phyloP scores from a whole-genome alignment of 2,329 filamentous ascomycete genomes.

The Penicillium crustosum region DNA sequence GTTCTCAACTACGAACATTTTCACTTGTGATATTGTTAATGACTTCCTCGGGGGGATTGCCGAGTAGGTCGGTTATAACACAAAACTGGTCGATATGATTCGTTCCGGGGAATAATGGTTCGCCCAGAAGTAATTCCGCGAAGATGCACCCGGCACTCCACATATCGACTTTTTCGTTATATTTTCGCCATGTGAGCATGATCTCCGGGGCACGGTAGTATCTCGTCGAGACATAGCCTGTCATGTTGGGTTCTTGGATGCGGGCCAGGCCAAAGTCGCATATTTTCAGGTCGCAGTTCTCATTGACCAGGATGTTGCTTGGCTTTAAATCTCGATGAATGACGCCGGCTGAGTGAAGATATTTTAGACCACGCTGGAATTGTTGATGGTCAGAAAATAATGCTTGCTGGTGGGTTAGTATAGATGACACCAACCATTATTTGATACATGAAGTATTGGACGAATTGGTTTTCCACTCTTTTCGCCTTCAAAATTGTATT shows the following conservation, averaged over 20 bases:
- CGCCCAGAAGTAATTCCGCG: constrained; percentile 97
- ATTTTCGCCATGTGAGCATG: constrained; percentile 99
- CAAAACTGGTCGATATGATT: constrained; percentile 99
- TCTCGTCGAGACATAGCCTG: constrained; percentile 95
- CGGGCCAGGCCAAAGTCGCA: constrained; percentile 97
- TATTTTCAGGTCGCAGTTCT: constrained; percentile 99
- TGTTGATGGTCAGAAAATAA: neutral
- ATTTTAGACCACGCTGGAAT: constrained; percentile 86
- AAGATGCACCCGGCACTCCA: constrained; percentile 99
- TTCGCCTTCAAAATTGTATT: constrained; percentile 91
- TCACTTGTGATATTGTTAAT: constrained; percentile 97
- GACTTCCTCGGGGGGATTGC: constrained; percentile 93
- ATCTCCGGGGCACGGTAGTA: constrained; percentile 99
- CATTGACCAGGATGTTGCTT: constrained; percentile 98
- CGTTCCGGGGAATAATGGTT: constrained; percentile 95
- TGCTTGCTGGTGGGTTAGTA: neutral
- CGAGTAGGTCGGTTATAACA: constrained; percentile 97
- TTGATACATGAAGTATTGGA: constrained; percentile 99
- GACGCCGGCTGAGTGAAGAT: constrained; percentile 96
- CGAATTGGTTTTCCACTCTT: constrained; percentile 97
- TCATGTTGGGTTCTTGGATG: constrained; percentile 99
- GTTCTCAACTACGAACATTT: constrained; percentile 59
- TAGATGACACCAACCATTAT: constrained; percentile 66
- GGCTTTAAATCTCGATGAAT: constrained; percentile 97
- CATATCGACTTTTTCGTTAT: constrained; percentile 97